A percentile compares a stretch with the other conserved stretches of the same genome.
phyloP scores from a whole-genome alignment of 148 eudicot species.

The Camellia lanceoleosa region DNA sequence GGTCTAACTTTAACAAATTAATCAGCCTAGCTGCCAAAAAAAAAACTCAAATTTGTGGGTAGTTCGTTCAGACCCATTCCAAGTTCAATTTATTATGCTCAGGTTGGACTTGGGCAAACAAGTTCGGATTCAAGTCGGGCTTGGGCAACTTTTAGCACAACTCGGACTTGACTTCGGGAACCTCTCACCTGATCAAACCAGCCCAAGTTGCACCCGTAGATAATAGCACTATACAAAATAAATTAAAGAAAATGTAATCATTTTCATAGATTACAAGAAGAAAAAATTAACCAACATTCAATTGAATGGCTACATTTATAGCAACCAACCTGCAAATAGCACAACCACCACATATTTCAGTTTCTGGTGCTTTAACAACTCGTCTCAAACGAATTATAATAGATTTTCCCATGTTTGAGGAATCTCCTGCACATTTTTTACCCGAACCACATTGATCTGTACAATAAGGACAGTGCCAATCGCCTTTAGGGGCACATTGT shows the following conservation, averaged over 20 bases:
- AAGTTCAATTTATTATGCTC: too few species aligned
- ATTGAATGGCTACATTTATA: background rate
- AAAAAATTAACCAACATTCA: background rate
- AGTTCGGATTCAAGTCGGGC: too few species aligned
- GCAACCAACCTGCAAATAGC: conserved; percentile 78
- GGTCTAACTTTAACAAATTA: too few species aligned
- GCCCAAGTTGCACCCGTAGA: too few species aligned
- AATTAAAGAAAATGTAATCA: background rate
- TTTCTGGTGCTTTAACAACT: conserved; percentile 68
- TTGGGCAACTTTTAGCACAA: too few species aligned
- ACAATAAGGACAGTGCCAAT: conserved; percentile 73
- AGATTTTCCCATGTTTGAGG: conserved; percentile 42
- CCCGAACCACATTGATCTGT: conserved; percentile 36
- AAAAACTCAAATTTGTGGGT: too few species aligned
- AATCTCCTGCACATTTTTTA: conserved; percentile 44
- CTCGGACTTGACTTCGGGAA: too few species aligned
- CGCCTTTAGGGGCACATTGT: conserved; percentile 46
- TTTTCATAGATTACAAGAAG: background rate
- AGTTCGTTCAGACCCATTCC: too few species aligned
- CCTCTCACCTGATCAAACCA: too few species aligned
- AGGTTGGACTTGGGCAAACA: too few species aligned
- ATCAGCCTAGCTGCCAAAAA: too few species aligned
- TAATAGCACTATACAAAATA: background rate
- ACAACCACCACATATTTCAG: conserved; percentile 70
- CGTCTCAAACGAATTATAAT: conserved; percentile 60